Conservation (phyloP, 108 stramenopile species). For the Fistulifera pelliculosa region DNA sequence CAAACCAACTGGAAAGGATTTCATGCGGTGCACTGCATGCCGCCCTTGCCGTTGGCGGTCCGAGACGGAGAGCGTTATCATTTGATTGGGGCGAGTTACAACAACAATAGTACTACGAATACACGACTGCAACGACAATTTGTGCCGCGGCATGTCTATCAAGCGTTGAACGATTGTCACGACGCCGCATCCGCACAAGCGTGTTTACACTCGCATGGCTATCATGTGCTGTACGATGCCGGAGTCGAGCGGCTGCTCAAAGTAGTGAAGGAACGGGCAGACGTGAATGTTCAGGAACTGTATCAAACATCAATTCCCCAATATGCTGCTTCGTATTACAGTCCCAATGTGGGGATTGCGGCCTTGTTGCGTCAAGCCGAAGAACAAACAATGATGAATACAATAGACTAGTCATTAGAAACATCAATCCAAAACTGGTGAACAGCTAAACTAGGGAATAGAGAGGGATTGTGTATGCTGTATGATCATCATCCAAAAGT, state of each 20-base stretch:
- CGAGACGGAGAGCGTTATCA: constrained; percentile 14
- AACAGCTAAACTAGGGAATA: too few relatives aligned
- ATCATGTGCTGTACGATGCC: constrained; percentile 16
- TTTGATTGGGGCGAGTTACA: constrained; percentile 12
- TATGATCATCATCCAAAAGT: too few relatives aligned
- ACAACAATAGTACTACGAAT: neutral
- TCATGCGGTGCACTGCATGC: constrained; percentile 34
- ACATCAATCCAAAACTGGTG: too few relatives aligned
- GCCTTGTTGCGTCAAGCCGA: constrained; percentile 12
- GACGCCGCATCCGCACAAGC: neutral
- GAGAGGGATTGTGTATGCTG: too few relatives aligned
- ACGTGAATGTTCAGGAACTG: neutral
- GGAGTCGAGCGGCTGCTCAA: constrained; percentile 20
- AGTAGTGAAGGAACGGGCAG: neutral
- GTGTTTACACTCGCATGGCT: neutral
- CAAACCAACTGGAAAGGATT: constrained; percentile 47
- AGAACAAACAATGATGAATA: constrained; percentile 1
- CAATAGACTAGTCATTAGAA: too few relatives aligned
- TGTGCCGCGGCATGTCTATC: neutral
- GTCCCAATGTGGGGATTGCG: constrained; percentile 14
- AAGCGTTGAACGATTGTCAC: neutral
- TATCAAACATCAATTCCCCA: constrained; percentile 13
- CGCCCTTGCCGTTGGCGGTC: constrained; percentile 46
- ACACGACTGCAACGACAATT: neutral
- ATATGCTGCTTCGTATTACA: constrained; percentile 18